phyloP scores from a whole-genome alignment of 116 monocot genomes.

The Zostera marina region DNA sequence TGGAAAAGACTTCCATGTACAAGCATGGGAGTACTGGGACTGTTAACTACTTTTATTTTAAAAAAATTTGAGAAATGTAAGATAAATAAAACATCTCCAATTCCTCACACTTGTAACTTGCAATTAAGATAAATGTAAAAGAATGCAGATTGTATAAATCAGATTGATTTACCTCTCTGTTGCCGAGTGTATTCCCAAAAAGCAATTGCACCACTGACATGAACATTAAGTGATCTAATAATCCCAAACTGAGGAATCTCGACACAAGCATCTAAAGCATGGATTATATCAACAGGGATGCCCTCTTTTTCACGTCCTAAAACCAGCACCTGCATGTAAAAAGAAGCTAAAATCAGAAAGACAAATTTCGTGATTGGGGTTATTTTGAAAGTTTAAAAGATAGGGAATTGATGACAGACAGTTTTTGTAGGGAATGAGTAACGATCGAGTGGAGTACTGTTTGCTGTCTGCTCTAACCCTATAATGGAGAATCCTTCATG shows the following conservation, averaged over 20 bases:
- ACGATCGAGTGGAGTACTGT: constrained; percentile 61
- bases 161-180: constrained; percentile 23
- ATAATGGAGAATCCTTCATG: constrained; percentile 77
- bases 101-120: no score
- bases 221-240: constrained; percentile 87
- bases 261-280: constrained; percentile 71
- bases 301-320: constrained; percentile 83
- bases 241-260: constrained; percentile 92
- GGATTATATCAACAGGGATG: constrained; percentile 86
- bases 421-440: constrained; percentile 68
- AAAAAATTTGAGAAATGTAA: no score
- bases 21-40: no score
- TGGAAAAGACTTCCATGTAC: no score
- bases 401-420: constrained; percentile 16
- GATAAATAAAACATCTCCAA: no score
- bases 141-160: background rate
- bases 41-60: no score
- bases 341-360: background rate
- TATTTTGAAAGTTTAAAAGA: background rate
- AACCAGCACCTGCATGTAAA: constrained; percentile 46
- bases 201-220: constrained; percentile 92
- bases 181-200: constrained; percentile 94
- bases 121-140: no score
- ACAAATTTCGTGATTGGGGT: no score
- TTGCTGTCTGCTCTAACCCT: constrained; percentile 92